These are phyloP conservation scores for Sporothrix inflata DNA, from an alignment of 2,329 filamentous ascomycete genomes.

Conservation along the genomic window DNA sequence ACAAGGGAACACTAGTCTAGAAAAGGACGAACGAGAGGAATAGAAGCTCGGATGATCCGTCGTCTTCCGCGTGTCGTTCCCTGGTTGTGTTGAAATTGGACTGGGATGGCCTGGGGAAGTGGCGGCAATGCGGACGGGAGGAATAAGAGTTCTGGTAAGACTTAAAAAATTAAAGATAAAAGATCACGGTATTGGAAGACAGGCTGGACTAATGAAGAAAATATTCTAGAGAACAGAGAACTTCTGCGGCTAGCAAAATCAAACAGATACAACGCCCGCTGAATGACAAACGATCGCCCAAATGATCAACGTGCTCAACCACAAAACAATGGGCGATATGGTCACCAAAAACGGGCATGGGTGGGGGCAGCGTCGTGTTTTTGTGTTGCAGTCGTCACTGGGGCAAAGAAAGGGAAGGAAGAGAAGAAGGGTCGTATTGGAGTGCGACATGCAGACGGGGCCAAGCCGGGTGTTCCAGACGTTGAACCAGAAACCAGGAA, in stretches of 20 bases:
- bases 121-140: neutral
- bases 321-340: slow-evolving; percentile 2
- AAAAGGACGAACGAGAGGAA: neutral
- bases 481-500: neutral
- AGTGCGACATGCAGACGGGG: neutral
- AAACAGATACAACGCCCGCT: too few relatives aligned
- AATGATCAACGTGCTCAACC: neutral
- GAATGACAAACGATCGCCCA: neutral
- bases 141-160: neutral
- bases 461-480: slow-evolving; percentile 14
- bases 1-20: neutral
- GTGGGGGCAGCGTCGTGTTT: neutral
- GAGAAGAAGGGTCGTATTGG: neutral
- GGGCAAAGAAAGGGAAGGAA: neutral
- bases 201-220: neutral
- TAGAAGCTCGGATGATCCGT: neutral
- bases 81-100: neutral
- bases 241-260: neutral
- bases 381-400: neutral
- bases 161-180: neutral
- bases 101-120: neutral
- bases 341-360: neutral
- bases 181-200: neutral
- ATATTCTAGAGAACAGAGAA: neutral
- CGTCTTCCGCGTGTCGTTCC: neutral